Conservation (phyloP, 2,329 filamentous ascomycete species). For the Fonsecaea pedrosoi region DNA sequence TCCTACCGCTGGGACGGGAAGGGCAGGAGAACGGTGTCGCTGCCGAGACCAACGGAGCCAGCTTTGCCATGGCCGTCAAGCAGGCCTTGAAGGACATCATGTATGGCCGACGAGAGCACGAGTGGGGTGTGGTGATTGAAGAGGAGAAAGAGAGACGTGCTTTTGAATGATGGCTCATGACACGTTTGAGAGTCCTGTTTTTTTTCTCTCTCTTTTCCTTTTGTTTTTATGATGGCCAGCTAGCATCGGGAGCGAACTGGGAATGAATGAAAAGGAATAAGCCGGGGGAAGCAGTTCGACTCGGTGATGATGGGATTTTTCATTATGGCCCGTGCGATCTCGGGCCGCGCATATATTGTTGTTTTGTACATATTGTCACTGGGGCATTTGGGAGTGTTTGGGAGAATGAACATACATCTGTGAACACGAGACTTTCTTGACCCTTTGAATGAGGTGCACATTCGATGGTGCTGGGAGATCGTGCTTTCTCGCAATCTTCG, state of each 20-base stretch:
- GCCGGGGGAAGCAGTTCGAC: not conserved
- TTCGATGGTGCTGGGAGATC: not conserved
- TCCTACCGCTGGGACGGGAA: constrained; percentile 59
- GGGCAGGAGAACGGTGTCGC: constrained; percentile 49
- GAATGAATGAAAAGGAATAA: not conserved
- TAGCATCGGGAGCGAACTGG: not conserved
- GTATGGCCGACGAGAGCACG: constrained; percentile 72
- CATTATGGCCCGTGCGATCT: not conserved
- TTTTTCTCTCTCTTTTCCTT: not conserved
- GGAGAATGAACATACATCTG: not conserved
- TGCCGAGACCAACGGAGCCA: constrained; percentile 48
- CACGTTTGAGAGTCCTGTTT: not conserved
- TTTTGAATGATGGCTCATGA: not conserved
- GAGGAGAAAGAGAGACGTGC: constrained; percentile 47
- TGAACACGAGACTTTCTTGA: not conserved
- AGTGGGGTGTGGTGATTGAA: constrained; percentile 72
- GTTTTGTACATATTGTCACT: constrained; percentile 1
- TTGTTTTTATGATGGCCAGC: no score
- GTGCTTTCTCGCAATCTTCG: not conserved
- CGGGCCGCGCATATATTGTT: not conserved
- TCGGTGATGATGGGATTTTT: not conserved
- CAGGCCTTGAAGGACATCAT: constrained; percentile 73
- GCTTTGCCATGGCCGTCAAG: constrained; percentile 64
- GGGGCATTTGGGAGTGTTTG: not conserved
- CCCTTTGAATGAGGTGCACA: not conserved